Conservation (phyloP, 169 alveolate genomes). For the Prorocentrum cordatum region DNA sequence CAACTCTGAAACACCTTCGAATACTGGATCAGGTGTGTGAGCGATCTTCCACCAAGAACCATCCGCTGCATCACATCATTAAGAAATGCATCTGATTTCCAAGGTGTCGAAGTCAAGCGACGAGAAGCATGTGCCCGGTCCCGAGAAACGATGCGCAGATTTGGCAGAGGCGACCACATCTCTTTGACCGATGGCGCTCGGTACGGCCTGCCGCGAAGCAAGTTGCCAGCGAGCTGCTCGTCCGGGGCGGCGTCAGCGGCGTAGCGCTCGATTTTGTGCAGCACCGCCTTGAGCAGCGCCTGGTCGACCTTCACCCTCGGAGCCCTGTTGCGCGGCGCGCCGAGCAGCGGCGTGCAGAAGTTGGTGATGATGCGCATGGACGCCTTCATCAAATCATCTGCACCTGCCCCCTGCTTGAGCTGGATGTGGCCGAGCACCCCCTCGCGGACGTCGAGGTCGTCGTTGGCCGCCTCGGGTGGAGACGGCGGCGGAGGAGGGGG, state of each 20-base stretch:
- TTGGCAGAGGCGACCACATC: background rate
- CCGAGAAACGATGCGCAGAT: background rate
- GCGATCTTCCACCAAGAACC: background rate
- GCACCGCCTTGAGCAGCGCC: background rate
- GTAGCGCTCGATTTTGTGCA: background rate
- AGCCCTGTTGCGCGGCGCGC: background rate
- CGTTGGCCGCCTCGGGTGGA: no score
- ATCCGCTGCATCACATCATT: background rate
- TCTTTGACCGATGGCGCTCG: no score
- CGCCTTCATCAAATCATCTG: no score
- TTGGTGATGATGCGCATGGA: no score
- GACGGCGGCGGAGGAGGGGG: no score
- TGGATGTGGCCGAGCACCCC: no score
- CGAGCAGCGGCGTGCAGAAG: background rate
- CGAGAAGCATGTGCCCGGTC: background rate
- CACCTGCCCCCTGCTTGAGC: no score
- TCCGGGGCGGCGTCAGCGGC: background rate
- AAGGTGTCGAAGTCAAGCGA: background rate
- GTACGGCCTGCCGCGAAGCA: background rate
- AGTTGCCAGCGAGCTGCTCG: background rate
- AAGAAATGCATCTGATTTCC: background rate
- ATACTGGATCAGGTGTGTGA: background rate
- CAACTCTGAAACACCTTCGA: background rate
- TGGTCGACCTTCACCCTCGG: background rate
- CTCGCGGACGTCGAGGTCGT: no score